Conservation (phyloP, 2,329 filamentous ascomycete species). For the Calonectria pseudoturangicola region DNA sequence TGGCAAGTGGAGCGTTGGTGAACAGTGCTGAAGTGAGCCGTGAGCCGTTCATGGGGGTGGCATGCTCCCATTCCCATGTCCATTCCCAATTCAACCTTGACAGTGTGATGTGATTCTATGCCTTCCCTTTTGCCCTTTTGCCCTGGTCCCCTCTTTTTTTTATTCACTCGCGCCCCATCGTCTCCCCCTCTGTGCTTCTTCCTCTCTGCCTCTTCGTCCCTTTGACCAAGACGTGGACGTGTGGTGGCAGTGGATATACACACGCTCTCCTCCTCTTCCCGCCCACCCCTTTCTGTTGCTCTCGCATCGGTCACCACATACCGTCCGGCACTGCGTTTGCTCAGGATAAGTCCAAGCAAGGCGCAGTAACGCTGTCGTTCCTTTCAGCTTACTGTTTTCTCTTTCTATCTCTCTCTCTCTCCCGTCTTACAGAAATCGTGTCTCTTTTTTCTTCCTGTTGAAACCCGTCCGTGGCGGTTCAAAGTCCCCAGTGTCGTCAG, state of each 20-base stretch:
- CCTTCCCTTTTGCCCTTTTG: slow-evolving; percentile 19
- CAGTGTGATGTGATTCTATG: slow-evolving; percentile 25
- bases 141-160: slow-evolving; percentile 19
- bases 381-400: slow-evolving; percentile 21
- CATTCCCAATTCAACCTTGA: neutral
- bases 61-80: slow-evolving; percentile 24
- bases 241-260: slow-evolving; percentile 24
- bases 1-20: slow-evolving; percentile 24
- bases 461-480: slow-evolving; percentile 21
- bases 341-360: slow-evolving; percentile 27
- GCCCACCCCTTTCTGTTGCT: slow-evolving; percentile 20
- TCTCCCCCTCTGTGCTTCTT: slow-evolving; percentile 1
- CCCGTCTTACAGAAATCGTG: too few species aligned
- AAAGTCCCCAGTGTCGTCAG: slow-evolving; percentile 36
- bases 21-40: slow-evolving; percentile 19
- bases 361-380: slow-evolving; percentile 22
- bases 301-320: neutral
- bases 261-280: slow-evolving; percentile 10
- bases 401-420: slow-evolving; percentile 11
- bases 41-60: slow-evolving; percentile 10
- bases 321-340: slow-evolving; percentile 21
- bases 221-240: slow-evolving; percentile 25
- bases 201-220: slow-evolving; percentile 18
- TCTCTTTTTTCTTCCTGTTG: slow-evolving; percentile 1
- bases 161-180: neutral